phyloP scores from a whole-genome alignment of 1,284 basidiomycete species.

The Tetrapyrgos nigripes region DNA sequence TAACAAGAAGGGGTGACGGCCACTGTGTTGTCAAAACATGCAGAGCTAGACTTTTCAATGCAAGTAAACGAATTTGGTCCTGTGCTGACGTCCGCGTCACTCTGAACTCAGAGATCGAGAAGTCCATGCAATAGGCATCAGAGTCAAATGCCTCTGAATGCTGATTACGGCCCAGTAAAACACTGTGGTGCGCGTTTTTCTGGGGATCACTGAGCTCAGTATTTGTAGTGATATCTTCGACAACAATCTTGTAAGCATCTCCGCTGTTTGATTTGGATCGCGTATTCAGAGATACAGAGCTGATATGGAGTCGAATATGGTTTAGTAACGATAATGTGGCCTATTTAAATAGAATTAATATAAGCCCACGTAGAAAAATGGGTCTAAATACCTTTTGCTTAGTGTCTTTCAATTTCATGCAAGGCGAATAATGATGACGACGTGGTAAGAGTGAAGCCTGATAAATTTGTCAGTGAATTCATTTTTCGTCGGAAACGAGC shows the following conservation, averaged over 20 bases:
- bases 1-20: conserved; percentile 58
- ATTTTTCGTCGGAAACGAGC: not conserved
- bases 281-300: conserved; percentile 41
- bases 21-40: conserved; percentile 61
- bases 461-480: not conserved
- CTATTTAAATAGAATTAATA: conserved; percentile 28
- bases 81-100: conserved; percentile 43
- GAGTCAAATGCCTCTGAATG: conserved; percentile 44
- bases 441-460: conserved; percentile 45
- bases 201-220: conserved; percentile 55
- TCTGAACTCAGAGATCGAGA: conserved; percentile 43
- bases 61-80: conserved; percentile 50
- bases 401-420: conserved; percentile 41
- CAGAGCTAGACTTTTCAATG: conserved; percentile 48
- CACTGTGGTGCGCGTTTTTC: conserved; percentile 50
- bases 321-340: conserved; percentile 46
- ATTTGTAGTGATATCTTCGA: conserved; percentile 45
- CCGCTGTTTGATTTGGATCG: conserved; percentile 30
- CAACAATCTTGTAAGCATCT: conserved; percentile 42
- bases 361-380: not conserved
- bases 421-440: conserved; percentile 37
- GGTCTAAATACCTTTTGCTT: conserved; percentile 40
- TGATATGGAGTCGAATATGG: conserved; percentile 38
- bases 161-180: conserved; percentile 55
- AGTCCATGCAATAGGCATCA: conserved; percentile 52